phyloP scores from a whole-genome alignment of 176 grass and related monocot genomes.

The Juncus effusus region DNA sequence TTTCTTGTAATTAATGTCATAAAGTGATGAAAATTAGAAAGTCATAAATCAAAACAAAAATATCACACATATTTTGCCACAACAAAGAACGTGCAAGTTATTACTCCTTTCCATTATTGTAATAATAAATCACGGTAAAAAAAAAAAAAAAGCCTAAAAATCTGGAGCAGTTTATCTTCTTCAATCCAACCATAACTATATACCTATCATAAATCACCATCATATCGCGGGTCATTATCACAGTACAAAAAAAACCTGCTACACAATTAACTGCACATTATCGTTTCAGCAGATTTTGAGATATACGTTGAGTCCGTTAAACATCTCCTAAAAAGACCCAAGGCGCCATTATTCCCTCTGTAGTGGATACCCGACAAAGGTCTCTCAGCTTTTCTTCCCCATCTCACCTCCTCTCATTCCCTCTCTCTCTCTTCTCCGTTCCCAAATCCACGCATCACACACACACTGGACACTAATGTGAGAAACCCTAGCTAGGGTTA shows the following conservation, averaged over 20 bases:
- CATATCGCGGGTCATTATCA: neutral
- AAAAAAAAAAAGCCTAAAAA: neutral
- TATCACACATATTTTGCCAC: neutral
- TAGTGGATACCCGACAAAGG: conserved; percentile 51
- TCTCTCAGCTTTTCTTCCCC: conserved; percentile 49
- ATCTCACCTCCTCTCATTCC: conserved; percentile 18
- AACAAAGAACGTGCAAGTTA: conserved; percentile 8
- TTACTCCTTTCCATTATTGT: neutral
- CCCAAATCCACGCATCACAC: neutral
- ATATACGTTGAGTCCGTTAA: conserved; percentile 4
- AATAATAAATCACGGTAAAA: conserved; percentile 9
- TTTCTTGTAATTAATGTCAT: too few relatives aligned
- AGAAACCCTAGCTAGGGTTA: conserved; percentile 24
- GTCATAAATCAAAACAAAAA: too few relatives aligned
- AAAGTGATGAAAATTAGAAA: too few relatives aligned
- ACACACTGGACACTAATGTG: conserved; percentile 24
- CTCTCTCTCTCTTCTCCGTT: conserved; percentile 1
- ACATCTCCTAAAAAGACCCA: conserved; percentile 23
- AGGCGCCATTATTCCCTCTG: conserved; percentile 18
- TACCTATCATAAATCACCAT: neutral
- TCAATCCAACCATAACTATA: neutral
- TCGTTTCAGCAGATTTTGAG: neutral
- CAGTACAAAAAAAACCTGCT: neutral
- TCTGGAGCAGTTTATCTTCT: neutral
- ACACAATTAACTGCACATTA: neutral